Evolutionary conservation across 108 stramenopile genomes (phyloP), one percentile per base, ranked within the genome.

Genomic region (Conticribra weissflogii): DNA sequence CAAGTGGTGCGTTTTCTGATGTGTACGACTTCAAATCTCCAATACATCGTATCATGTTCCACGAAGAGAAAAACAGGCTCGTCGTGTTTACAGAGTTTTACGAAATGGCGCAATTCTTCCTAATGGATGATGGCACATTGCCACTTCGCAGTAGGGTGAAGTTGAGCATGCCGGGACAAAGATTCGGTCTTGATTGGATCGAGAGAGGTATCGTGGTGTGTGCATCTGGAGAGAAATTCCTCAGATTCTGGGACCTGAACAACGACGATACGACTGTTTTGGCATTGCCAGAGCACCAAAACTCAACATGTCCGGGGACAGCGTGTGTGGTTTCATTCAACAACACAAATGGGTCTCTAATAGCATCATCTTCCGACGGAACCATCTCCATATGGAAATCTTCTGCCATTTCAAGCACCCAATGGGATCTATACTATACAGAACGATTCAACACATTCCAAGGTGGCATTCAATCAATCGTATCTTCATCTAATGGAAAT

Each of bases 381-480:
- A 51, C 15, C 4, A 12, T 51, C 3, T n/a, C 18, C 17, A 51
- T 5, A n/a, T 51, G 50, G 50, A 51, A n/a, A 22, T 22, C 50
- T n/a, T 5, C 36, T 41, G 8, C 36, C 5, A 12, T 41, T 12
- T 51, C 50, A 12, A n/a, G 17, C 21, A n/a, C 18, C 17, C 4
- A 51, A 51, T 51, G 50, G 50, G 50, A 51, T 22, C 21, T 51
- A 4, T 51, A n/a, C 18, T 51, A 51, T 16, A n/a, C 50, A n/a
- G 50, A 51, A 51, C 50, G 19, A 51, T n/a, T n/a, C n/a, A n/a
- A 51, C 3, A 3, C 18, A 3, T 21, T 3, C 21, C 19, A 51
- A 51, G 19, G 21, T n/a, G 4, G 4, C 4, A 5, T 51, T n/a
- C 50, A 21, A 51, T 51, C 50, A 16, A 51, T 51, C 21, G 19